Evolutionary conservation across 2,329 filamentous ascomycete species (phyloP), one percentile per base, ranked within the genome.

Genomic region (Fusarium denticulatum): DNA sequence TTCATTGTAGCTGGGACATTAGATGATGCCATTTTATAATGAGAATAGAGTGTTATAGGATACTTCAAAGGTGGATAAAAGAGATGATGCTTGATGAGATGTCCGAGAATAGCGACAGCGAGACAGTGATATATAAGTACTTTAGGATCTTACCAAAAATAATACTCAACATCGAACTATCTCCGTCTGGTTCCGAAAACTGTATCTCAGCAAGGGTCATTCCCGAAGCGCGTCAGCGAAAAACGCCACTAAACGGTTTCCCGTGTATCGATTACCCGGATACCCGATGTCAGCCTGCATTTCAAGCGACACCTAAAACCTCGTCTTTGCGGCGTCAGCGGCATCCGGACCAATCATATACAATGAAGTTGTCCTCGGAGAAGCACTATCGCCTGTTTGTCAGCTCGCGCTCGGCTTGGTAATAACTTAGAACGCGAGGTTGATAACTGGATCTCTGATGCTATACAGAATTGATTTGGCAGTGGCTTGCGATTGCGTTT

Each of bases 1-100:
- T 69, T 73, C 67, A 73, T 74, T 15, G 56, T 73, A 1, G n/a
- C 6, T 20, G 70, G 67, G 10, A 64, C 12, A 6, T 50, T 49
- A 9, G 46, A 10, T 9, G 60, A 32, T 22, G 60, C 7, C 67
- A 74, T 74, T 14, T 10, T 49, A 0, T 20, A 3, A 14, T 32
- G 0, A 6, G 6, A 8, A 7, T 15, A 24, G 4, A 1, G 6
- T 34, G 3, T 11, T 20, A 1, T 13, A 9, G n/a, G n/a, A n/a
- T n/a, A n/a, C n/a, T n/a, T n/a, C n/a, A n/a, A n/a, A n/a, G n/a
- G n/a, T n/a, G n/a, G n/a, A n/a, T n/a, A n/a, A n/a, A n/a, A n/a
- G n/a, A n/a, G n/a, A n/a, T n/a, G n/a, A n/a, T n/a, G n/a, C n/a
- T n/a, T n/a, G n/a, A 2, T 11, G 30, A 34, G 2, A 24, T 6